Percentiles rank a stretch among this genome's conserved stretches.
Conservation (phyloP, 192 early-diverging fungal genomes). For the Glomus cerebriforme region DNA sequence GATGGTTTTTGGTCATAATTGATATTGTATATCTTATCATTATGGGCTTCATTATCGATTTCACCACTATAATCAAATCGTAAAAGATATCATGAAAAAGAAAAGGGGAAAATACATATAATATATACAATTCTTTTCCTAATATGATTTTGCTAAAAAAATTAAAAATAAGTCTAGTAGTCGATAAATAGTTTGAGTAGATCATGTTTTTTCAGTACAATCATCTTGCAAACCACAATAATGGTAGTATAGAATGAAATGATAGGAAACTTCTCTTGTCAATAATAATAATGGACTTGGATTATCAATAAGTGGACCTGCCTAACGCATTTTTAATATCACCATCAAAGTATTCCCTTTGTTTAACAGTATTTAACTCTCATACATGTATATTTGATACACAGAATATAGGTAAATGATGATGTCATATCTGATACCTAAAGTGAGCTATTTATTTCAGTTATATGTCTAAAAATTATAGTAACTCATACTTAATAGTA, state of each 20-base stretch:
- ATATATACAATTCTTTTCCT: conserved; percentile 15
- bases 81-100: not conserved
- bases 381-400: too few relatives aligned
- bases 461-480: too few relatives aligned
- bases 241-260: conserved; percentile 22
- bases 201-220: conserved; percentile 22
- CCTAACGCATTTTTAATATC: conserved; percentile 17
- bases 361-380: too few relatives aligned
- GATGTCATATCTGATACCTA: too few relatives aligned
- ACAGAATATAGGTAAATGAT: too few relatives aligned
- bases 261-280: conserved; percentile 13
- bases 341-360: not conserved
- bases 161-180: conserved; percentile 20
- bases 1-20: conserved; percentile 17
- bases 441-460: too few relatives aligned
- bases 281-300: conserved; percentile 7
- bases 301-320: conserved; percentile 1
- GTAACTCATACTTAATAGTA: too few relatives aligned
- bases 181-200: conserved; percentile 11
- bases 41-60: conserved; percentile 13
- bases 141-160: conserved; percentile 14
- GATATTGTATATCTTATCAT: conserved; percentile 15
- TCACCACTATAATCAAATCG: conserved; percentile 1
- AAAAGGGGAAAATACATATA: not conserved
- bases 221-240: conserved; percentile 17